Evolutionary conservation across 1,284 basidiomycete species (phyloP).

Genomic region (Boletellus sp.): DNA sequence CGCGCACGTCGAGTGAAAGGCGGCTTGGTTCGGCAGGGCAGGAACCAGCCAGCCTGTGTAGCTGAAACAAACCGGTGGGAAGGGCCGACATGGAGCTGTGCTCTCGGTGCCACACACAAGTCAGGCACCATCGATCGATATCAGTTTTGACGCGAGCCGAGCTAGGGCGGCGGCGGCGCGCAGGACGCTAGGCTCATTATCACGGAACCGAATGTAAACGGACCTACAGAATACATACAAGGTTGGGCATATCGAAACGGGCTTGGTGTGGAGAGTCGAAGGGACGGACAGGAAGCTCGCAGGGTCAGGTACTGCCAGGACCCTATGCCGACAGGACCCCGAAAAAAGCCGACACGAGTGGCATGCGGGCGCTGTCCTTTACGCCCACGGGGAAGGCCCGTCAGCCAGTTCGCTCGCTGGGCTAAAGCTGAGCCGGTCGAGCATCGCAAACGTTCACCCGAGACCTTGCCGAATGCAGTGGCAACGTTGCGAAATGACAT

Average conservation of each 20-base stretch:
- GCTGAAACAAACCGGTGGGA: too few species aligned
- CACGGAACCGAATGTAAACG: neutral
- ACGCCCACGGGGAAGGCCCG: neutral
- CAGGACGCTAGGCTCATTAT: neutral
- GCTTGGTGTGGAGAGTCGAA: neutral
- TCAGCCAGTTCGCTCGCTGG: conserved; percentile 4
- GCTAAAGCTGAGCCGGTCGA: conserved; percentile 6
- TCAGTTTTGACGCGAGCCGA: conserved; percentile 12
- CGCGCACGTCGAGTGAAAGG: too few species aligned
- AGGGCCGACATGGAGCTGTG: too few species aligned
- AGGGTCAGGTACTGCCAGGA: conserved; percentile 11
- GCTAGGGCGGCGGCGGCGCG: conserved; percentile 3
- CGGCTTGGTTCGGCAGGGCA: too few species aligned
- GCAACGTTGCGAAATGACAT: conserved; percentile 1
- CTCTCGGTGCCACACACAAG: too few species aligned
- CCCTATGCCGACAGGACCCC: conserved; percentile 2
- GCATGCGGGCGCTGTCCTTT: neutral
- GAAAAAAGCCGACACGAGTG: conserved; percentile 9
- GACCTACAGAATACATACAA: too few species aligned
- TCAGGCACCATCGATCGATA: too few species aligned
- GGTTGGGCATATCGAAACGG: too few species aligned
- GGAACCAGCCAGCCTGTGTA: too few species aligned
- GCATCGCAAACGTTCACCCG: neutral
- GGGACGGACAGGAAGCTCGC: conserved; percentile 2
- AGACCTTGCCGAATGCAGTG: neutral